Evolutionary conservation across 2,329 filamentous ascomycete species (phyloP), one percentile per base, ranked within the genome.

Genomic region (Ophiostoma perfectum): DNA sequence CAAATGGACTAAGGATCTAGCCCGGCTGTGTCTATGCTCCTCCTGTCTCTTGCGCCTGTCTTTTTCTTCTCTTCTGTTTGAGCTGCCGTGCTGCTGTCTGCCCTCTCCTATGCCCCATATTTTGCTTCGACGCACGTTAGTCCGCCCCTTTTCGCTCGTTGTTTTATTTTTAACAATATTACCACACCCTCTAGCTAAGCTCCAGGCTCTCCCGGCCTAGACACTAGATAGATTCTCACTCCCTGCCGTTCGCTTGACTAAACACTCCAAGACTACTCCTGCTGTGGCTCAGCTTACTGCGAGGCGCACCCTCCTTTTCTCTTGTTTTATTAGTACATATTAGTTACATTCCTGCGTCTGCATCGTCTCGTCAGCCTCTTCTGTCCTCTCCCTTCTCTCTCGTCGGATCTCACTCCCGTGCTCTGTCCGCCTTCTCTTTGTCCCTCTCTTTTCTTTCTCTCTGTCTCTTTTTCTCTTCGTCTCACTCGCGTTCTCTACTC

Each of bases 251-350:
- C 27, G 58, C 58, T 38, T n/a, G 58, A 41, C 58, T 18, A 11
- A 11, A 36, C 38, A 60, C 38, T 62, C 36, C 58, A 47, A n/a
- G 45, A 47, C n/a, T 18, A 39, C 55, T 8, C 16, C 36, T 62
- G 58, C 16, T 63, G 60, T 63, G 60, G 60, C 60, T 63, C 60
- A 63, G 60, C 38, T 42, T 63, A 63, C 39, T 5, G 14, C 49
- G n/a, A 55, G 49, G 49, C 49, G 7, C 49, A 55, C 27, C 16
- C n/a, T 41, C 58, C 38, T 41, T 41, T 62, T 41, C 38, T 63
- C 52, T 67, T 38, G 58, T 36, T 64, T 42, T 38, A 39, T 36
- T 44, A 49, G 18, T 18, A 58, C 49, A 12, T 27, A 9, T 52
- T 18, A 18, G 2, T 52, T 27, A 55, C 49, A 36, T 55, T 55